Base-by-base conservation (phyloP, 208 protist species). In the Acanthamoeba healyi region DNA sequence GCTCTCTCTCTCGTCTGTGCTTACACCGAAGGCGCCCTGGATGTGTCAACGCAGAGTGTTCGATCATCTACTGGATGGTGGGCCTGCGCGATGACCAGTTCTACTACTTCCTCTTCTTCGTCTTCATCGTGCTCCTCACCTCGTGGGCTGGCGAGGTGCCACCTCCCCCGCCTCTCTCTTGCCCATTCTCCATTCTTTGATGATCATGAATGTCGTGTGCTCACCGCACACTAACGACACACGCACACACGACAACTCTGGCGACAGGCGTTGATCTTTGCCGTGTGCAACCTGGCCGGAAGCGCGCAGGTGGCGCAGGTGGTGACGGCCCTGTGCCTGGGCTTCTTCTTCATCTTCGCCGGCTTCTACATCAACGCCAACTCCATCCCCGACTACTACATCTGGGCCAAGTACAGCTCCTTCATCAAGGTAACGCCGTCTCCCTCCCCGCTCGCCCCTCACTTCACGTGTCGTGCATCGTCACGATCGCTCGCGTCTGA, bases 301-400 rank as follows among this genome's bases (percentile, higher is more conserved):
- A 79, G 38, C 38, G 22, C 17, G 6, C 70, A 79, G 26, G 34
- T 79, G 34, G 54, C 81, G 38, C 44, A 88, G 44, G 81, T 61
- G 19, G 19, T 88, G 15, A 42, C 46, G 22, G 81, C n/a, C 81
- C 44, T 88, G 81, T 88, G 44, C 44, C 34, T 88, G 29, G 81
- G 81, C 81, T 88, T 88, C 81, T 88, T 88, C 81, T 88, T 88
- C 81, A 88, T 88, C 46, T 88, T 88, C 19, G 81, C 81, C 5
- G 58, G 58, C 10, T 88, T 88, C 81, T 88, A 88, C 54, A 88
- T 88, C 81, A 88, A 88, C 38, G 44, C 81, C 26, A 51, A 61
- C 81, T 65, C 49, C 54, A 88, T 88, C 26, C 81, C 81, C 15
- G 54, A 88, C 54, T 88, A 88, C 46, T 88, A 88, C 44, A n/a